Base-by-base conservation (phyloP, 2,329 filamentous ascomycete species). In the Thelonectria olida region DNA sequence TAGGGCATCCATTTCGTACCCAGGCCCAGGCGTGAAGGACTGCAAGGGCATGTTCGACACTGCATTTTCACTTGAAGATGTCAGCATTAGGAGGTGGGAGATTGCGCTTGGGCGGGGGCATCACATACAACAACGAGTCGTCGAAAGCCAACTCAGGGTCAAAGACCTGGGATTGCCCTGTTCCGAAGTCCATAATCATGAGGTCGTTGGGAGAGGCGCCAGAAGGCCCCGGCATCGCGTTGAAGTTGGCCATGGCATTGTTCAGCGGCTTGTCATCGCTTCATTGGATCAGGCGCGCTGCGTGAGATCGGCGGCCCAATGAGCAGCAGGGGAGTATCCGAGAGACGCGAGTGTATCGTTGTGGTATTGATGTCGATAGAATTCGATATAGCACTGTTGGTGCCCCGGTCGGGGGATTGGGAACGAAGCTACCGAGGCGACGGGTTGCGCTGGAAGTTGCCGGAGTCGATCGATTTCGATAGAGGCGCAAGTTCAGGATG, bases 1-100 rank as follows among this genome's bases (percentile, higher is more conserved):
- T 67, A 87, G 86, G 65, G 81, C 78, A 53, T 88, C 85, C 67
- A 89, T 84, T 65, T 89, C 87, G 77, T 89, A 89, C 5, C n/a
- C n/a, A n/a, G n/a, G n/a, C n/a, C n/a, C n/a, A n/a, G n/a, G n/a
- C n/a, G n/a, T n/a, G n/a, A 81, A 79, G 3, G 85, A 83, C 3
- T 84, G 85, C 61, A 88, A 89, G 4, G 85, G 82, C n/a, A 79
- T 72, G 49, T 72, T 72, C 34, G 75, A 74, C 56, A 79, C 64
- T 23, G 74, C 62, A 58, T 72, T 66, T 64, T 71, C 73, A 49
- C 79, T 77, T 79, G 56, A 31, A 52, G 49, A 47, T 62, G 59
- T 70, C 61, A 71, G 64, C 61, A 61, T 57, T 45, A 39, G 45
- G 41, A 45, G 17, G 25, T 19, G 42, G 17, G 51, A 25, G 52